A percentile compares a stretch with the other conserved stretches of the same genome.
These are phyloP conservation scores for Melanomma pulvis-pyrius DNA, from an alignment of 495 filamentous ascomycete species.

Conservation along the genomic window DNA sequence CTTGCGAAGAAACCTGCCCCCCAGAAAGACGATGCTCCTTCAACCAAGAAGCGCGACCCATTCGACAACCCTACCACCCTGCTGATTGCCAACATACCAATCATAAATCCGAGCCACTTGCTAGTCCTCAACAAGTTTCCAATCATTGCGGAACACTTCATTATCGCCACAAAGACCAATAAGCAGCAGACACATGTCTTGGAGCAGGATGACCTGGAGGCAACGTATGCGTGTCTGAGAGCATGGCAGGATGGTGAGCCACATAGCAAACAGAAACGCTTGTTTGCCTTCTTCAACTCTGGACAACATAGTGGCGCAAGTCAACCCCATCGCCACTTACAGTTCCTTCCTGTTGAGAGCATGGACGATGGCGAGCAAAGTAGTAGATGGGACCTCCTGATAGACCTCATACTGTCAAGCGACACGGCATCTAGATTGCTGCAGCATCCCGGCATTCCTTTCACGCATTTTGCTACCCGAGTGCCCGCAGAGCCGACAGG, in stretches of 20 bases:
- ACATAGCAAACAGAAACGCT: slow-evolving; percentile 33
- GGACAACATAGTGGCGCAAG: slow-evolving; percentile 75
- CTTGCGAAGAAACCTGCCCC: slow-evolving; percentile 70
- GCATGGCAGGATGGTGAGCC: slow-evolving; percentile 54
- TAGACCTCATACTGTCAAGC: slow-evolving; percentile 37
- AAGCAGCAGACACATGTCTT: slow-evolving; percentile 70
- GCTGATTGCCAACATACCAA: slow-evolving; percentile 60
- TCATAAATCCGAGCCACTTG: slow-evolving; percentile 57
- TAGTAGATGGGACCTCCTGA: slow-evolving; percentile 57
- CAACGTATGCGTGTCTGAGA: slow-evolving; percentile 65
- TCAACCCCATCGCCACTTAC: slow-evolving; percentile 78
- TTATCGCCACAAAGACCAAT: slow-evolving; percentile 69
- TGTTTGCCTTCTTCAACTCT: slow-evolving; percentile 86
- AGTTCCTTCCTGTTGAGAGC: slow-evolving; percentile 70
- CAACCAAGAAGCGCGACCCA: slow-evolving; percentile 63
- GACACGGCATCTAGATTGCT: slow-evolving; percentile 32
- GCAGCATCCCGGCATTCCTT: slow-evolving; percentile 50
- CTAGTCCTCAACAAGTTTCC: slow-evolving; percentile 84
- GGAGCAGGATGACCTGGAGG: slow-evolving; percentile 65
- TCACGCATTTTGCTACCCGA: slow-evolving; percentile 54
- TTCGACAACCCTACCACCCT: slow-evolving; percentile 70
- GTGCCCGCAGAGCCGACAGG: slow-evolving; percentile 49
- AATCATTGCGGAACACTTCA: slow-evolving; percentile 77
- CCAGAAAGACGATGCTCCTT: slow-evolving; percentile 45
- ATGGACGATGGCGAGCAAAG: slow-evolving; percentile 60